Percentiles rank a stretch among this genome's conserved stretches.
These are phyloP conservation scores for Diaporthe helianthi DNA, from an alignment of 2,329 filamentous ascomycete genomes.

Conservation along the genomic window DNA sequence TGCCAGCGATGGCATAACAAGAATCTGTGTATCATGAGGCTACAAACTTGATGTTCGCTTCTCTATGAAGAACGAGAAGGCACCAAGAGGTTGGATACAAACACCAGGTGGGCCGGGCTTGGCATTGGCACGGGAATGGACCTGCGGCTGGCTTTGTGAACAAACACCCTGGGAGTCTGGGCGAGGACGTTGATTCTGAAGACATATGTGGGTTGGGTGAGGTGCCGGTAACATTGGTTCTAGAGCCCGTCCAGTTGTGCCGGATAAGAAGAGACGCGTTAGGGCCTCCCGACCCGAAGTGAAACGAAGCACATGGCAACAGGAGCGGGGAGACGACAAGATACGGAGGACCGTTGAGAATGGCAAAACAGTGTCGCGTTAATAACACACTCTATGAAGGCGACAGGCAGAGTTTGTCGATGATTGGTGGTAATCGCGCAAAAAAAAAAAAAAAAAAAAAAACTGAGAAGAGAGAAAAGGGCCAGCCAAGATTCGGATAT, in stretches of 20 bases:
- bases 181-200: background rate
- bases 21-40: slow-evolving; percentile 39
- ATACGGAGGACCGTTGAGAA: slow-evolving; percentile 29
- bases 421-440: slow-evolving; percentile 18
- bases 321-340: too few species aligned
- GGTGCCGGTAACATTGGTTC: background rate
- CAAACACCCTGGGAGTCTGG: background rate
- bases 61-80: background rate
- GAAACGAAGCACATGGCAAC: background rate
- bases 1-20: background rate
- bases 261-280: background rate
- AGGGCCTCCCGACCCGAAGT: background rate
- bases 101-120: background rate
- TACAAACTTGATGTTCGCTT: slow-evolving; percentile 33
- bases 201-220: background rate
- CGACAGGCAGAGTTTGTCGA: background rate
- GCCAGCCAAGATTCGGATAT: background rate
- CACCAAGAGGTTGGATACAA: background rate
- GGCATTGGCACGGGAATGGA: background rate
- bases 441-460: too few species aligned
- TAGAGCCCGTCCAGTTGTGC: background rate
- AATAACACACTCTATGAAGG: slow-evolving; percentile 24
- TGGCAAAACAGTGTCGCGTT: slow-evolving; percentile 17
- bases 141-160: background rate
- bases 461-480: too few species aligned